Evolutionary conservation across 1,284 basidiomycete species (phyloP).

Genomic region (Puccinia horiana): DNA sequence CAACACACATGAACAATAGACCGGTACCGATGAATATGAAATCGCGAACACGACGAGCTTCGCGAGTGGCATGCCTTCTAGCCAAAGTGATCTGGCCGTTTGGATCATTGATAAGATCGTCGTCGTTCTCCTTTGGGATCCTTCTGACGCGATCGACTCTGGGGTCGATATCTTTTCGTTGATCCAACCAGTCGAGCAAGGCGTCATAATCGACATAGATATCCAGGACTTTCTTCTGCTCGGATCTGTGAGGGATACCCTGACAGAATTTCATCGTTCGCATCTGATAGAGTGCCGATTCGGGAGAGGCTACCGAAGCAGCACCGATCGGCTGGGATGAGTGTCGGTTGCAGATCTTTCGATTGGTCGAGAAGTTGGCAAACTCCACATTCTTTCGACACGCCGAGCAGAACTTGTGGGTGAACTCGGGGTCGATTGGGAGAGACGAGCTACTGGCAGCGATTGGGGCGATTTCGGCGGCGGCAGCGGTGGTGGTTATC

Average conservation of each 20-base stretch:
- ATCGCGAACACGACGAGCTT: constrained; percentile 36
- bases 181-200: constrained; percentile 28
- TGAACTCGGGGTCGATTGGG: constrained; percentile 7
- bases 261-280: constrained; percentile 26
- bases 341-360: constrained; percentile 31
- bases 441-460: not conserved
- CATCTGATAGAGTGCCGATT: constrained; percentile 34
- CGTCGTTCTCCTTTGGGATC: constrained; percentile 32
- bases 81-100: constrained; percentile 27
- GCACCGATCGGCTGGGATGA: constrained; percentile 19
- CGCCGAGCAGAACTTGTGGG: constrained; percentile 28
- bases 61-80: constrained; percentile 36
- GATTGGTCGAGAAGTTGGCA: constrained; percentile 8
- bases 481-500: not conserved
- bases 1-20: constrained; percentile 27
- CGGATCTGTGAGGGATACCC: constrained; percentile 24
- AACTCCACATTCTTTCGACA: constrained; percentile 22
- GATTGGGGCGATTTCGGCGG: not conserved
- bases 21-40: constrained; percentile 41
- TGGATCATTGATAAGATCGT: constrained; percentile 22
- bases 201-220: constrained; percentile 43
- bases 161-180: constrained; percentile 32
- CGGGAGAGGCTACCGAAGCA: constrained; percentile 26
- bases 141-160: constrained; percentile 35
- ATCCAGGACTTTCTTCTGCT: constrained; percentile 34